These are phyloP conservation scores for Nepenthes gracilis DNA, from an alignment of 148 eudicot genomes.

Conservation along the genomic window DNA sequence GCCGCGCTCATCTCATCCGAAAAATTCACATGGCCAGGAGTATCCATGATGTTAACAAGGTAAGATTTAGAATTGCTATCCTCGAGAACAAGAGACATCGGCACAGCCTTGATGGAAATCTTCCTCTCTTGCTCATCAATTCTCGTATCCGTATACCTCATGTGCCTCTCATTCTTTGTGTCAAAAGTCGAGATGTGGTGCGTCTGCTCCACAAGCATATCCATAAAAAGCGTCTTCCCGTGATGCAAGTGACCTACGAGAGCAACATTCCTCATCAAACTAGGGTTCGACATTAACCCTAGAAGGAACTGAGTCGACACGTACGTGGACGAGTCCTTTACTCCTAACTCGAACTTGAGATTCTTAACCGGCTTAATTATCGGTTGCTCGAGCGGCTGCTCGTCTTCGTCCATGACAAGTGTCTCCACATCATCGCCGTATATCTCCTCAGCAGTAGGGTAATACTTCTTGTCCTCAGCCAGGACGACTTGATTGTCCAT, in stretches of 20 bases:
- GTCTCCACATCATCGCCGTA: slow-evolving; percentile 98
- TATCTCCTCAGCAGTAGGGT: slow-evolving; percentile 94
- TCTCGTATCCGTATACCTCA: slow-evolving; percentile 97
- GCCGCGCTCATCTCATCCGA: slow-evolving; percentile 99
- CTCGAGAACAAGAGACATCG: slow-evolving; percentile 96
- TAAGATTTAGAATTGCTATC: slow-evolving; percentile 87
- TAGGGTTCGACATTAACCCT: slow-evolving; percentile 85
- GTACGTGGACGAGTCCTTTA: slow-evolving; percentile 87
- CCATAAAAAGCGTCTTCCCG: slow-evolving; percentile 92
- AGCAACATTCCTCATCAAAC: slow-evolving; percentile 88
- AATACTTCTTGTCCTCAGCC: slow-evolving; percentile 94
- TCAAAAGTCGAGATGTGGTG: slow-evolving; percentile 86
- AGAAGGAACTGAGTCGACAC: slow-evolving; percentile 89
- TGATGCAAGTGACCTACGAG: slow-evolving; percentile 80
- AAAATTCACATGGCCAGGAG: slow-evolving; percentile 95
- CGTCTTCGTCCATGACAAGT: slow-evolving; percentile 95
- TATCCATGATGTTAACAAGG: slow-evolving; percentile 82
- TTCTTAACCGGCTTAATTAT: slow-evolving; percentile 77
- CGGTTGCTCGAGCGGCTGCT: slow-evolving; percentile 75
- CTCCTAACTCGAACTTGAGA: slow-evolving; percentile 84
- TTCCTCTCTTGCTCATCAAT: slow-evolving; percentile 97
- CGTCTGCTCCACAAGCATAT: slow-evolving; percentile 96
- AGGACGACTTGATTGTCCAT: slow-evolving; percentile 76
- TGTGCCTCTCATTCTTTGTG: slow-evolving; percentile 82
- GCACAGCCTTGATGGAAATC: slow-evolving; percentile 89